Conservation (phyloP, 805 yeast species). For the Candida xiaguanensis region DNA sequence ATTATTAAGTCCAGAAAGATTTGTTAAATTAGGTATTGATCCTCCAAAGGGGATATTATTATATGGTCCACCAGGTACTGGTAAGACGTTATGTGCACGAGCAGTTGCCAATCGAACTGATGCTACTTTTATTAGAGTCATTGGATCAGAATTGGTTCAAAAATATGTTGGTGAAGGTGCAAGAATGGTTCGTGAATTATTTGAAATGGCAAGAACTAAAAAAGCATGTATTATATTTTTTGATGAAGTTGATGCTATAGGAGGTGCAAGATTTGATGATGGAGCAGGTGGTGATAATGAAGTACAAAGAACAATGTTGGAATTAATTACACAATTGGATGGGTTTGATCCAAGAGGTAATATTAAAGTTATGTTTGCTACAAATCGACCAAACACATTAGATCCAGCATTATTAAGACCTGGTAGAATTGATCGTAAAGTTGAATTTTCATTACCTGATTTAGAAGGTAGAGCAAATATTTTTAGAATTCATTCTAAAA, state of each 20-base stretch:
- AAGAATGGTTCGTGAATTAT: conserved; percentile 96
- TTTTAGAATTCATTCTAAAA: conserved; percentile 93
- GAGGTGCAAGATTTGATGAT: conserved; percentile 99
- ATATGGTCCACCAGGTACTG: conserved; percentile 99
- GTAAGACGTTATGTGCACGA: conserved; percentile 96
- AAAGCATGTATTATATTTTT: conserved; percentile 97
- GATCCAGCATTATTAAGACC: conserved; percentile 98
- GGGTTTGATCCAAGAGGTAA: conserved; percentile 99
- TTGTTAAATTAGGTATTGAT: conserved; percentile 94
- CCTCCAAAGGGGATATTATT: conserved; percentile 97
- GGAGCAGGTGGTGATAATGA: conserved; percentile 99
- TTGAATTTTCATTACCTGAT: conserved; percentile 94
- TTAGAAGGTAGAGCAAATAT: conserved; percentile 97
- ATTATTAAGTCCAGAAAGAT: conserved; percentile 90
- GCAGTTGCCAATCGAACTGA: conserved; percentile 99
- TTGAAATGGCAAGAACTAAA: conserved; percentile 98
- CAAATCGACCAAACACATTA: conserved; percentile 95
- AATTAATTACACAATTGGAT: conserved; percentile 93
- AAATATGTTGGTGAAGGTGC: conserved; percentile 99
- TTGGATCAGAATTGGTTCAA: conserved; percentile 97
- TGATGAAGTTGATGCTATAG: conserved; percentile 98
- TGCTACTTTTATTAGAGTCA: conserved; percentile 96
- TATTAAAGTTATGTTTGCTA: conserved; percentile 98
- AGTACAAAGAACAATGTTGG: conserved; percentile 98
- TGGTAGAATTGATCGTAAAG: conserved; percentile 98